These are phyloP conservation scores for Sarocladiaceae sp. DNA, from an alignment of 2,329 filamentous ascomycete genomes.

Conservation along the genomic window DNA sequence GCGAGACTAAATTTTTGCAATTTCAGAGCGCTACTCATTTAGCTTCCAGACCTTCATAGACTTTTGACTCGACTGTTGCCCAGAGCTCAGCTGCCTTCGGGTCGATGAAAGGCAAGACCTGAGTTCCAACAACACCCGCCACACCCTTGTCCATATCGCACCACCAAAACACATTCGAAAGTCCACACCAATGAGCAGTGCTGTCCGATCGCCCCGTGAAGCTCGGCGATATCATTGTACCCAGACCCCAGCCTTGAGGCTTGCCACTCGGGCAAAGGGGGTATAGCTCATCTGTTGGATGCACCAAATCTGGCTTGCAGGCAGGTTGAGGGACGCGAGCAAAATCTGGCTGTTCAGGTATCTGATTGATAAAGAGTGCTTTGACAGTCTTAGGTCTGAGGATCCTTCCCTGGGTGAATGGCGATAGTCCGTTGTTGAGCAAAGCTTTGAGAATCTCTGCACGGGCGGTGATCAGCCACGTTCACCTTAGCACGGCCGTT, in stretches of 20 bases:
- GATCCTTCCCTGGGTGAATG: slow-evolving; percentile 46
- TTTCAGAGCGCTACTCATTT: too few species aligned
- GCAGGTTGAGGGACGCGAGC: slow-evolving; percentile 33
- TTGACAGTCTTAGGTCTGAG: slow-evolving; percentile 51
- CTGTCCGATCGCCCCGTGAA: slow-evolving; percentile 41
- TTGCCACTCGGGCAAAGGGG: slow-evolving; percentile 29
- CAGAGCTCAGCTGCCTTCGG: slow-evolving; percentile 27
- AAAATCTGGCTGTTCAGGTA: slow-evolving; percentile 45
- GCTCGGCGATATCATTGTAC: slow-evolving; percentile 42
- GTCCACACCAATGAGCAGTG: slow-evolving; percentile 49
- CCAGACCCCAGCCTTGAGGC: slow-evolving; percentile 57
- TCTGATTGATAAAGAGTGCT: slow-evolving; percentile 58
- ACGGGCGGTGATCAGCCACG: background rate
- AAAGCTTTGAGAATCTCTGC: slow-evolving; percentile 53
- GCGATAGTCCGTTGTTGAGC: slow-evolving; percentile 56
- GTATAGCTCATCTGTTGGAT: slow-evolving; percentile 42
- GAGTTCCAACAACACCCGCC: slow-evolving; percentile 39
- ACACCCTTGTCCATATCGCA: slow-evolving; percentile 50
- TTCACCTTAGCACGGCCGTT: too few species aligned
- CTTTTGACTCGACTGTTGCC: slow-evolving; percentile 23
- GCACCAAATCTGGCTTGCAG: slow-evolving; percentile 38
- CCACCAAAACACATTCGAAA: slow-evolving; percentile 56
- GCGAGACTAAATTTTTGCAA: too few species aligned
- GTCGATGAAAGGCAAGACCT: slow-evolving; percentile 40
- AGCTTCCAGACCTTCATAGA: slow-evolving; percentile 19